Conservation (phyloP, 805 yeast genomes). For the Komagataella ulmi region DNA sequence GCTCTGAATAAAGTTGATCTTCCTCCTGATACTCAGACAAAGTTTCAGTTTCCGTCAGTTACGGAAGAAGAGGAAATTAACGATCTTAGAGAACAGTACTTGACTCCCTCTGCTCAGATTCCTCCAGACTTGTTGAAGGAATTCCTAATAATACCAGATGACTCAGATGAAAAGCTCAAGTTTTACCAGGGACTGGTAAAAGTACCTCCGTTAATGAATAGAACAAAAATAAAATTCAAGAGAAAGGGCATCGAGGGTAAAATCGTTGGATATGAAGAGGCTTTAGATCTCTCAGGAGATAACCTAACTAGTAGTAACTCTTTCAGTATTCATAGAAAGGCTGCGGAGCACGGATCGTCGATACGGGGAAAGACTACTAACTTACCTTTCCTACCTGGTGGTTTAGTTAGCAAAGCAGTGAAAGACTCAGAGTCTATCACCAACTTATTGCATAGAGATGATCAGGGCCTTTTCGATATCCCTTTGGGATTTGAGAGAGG, state of each 20-base stretch:
- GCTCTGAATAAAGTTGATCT: neutral
- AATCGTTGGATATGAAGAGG: slow-evolving; percentile 52
- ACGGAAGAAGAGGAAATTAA: slow-evolving; percentile 6
- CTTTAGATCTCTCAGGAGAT: slow-evolving; percentile 31
- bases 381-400: slow-evolving; percentile 92
- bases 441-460: slow-evolving; percentile 46
- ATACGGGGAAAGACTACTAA: slow-evolving; percentile 59
- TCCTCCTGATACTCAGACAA: slow-evolving; percentile 6
- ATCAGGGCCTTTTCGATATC: slow-evolving; percentile 62
- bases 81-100: slow-evolving; percentile 25
- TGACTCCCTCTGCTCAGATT: slow-evolving; percentile 50
- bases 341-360: slow-evolving; percentile 46
- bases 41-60: slow-evolving; percentile 2
- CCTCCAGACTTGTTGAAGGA: slow-evolving; percentile 61
- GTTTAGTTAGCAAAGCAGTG: slow-evolving; percentile 21
- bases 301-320: slow-evolving; percentile 49
- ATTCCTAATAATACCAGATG: slow-evolving; percentile 43
- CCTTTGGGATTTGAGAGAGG: slow-evolving; percentile 82
- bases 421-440: slow-evolving; percentile 19
- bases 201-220: slow-evolving; percentile 45
- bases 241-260: slow-evolving; percentile 67
- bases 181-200: slow-evolving; percentile 35
- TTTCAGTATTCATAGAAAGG: slow-evolving; percentile 56
- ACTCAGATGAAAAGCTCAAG: slow-evolving; percentile 9
- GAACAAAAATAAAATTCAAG: slow-evolving; percentile 55